Evolutionary conservation across 345 rosid genomes (phyloP).

Genomic region (Murraya paniculata): DNA sequence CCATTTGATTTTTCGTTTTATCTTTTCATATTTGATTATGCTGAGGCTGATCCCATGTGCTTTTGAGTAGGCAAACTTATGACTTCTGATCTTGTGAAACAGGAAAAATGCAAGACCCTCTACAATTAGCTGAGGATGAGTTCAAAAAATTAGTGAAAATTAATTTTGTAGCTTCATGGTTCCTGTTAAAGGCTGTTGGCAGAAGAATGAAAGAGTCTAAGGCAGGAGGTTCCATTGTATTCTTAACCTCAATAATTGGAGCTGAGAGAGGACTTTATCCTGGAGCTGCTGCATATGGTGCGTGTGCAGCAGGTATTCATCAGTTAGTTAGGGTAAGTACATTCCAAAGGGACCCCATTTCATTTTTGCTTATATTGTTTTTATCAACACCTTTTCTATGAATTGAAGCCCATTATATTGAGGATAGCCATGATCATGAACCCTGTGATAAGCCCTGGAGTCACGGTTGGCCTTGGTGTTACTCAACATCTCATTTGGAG

Average conservation of each 20-base stretch:
- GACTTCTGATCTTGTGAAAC: slow-evolving; percentile 21
- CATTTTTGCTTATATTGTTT: neutral
- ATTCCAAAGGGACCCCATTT: neutral
- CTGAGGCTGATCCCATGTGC: neutral
- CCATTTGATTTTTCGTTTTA: neutral
- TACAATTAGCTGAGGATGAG: slow-evolving; percentile 55
- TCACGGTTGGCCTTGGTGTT: neutral
- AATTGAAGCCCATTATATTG: neutral
- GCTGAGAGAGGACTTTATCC: slow-evolving; percentile 79
- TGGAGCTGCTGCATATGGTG: slow-evolving; percentile 79
- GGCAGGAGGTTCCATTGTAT: slow-evolving; percentile 71
- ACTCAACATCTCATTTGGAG: neutral
- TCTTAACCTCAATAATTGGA: slow-evolving; percentile 65
- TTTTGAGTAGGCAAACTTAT: neutral
- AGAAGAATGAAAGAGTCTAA: slow-evolving; percentile 55
- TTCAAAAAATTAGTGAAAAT: slow-evolving; percentile 50
- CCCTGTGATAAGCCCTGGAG: neutral
- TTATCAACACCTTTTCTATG: neutral
- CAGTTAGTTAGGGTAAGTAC: slow-evolving; percentile 72
- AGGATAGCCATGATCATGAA: neutral
- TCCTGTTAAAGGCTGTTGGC: slow-evolving; percentile 70
- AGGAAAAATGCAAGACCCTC: slow-evolving; percentile 73
- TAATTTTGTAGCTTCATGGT: slow-evolving; percentile 82
- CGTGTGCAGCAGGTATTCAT: slow-evolving; percentile 71
- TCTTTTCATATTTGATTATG: neutral